phyloP scores from a whole-genome alignment of 2,329 filamentous ascomycete genomes.

The Fusarium udum region DNA sequence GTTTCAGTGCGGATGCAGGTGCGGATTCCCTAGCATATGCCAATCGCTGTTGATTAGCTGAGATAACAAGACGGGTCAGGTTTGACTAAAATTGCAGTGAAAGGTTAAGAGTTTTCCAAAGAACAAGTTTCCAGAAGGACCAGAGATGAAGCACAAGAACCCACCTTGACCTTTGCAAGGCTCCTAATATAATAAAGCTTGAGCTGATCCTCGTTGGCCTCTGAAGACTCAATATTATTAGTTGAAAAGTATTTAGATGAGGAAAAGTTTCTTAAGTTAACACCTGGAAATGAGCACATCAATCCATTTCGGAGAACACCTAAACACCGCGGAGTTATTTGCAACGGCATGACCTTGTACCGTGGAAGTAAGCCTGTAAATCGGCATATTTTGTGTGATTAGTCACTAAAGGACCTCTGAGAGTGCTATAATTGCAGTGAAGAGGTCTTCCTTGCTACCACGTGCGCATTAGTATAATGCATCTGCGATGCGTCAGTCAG shows the following conservation, averaged over 20 bases:
- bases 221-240: too few species aligned
- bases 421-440: neutral
- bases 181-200: too few species aligned
- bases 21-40: neutral
- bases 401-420: too few species aligned
- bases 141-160: neutral
- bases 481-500: neutral
- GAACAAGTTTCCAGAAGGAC: too few species aligned
- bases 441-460: too few species aligned
- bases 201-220: too few species aligned
- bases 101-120: too few species aligned
- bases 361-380: neutral
- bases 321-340: neutral
- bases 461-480: neutral
- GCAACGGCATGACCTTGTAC: neutral
- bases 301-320: accelerated
- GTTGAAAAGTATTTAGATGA: too few species aligned
- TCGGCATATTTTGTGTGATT: neutral
- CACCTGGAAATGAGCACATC: too few species aligned
- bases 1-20: too few species aligned
- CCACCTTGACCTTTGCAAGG: too few species aligned
- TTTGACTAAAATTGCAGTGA: neutral
- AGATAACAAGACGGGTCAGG: neutral
- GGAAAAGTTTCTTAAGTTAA: too few species aligned
- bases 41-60: neutral